Evolutionary conservation across 768 basidiomycete species (phyloP).

Genomic region (Pluteus cervinus): DNA sequence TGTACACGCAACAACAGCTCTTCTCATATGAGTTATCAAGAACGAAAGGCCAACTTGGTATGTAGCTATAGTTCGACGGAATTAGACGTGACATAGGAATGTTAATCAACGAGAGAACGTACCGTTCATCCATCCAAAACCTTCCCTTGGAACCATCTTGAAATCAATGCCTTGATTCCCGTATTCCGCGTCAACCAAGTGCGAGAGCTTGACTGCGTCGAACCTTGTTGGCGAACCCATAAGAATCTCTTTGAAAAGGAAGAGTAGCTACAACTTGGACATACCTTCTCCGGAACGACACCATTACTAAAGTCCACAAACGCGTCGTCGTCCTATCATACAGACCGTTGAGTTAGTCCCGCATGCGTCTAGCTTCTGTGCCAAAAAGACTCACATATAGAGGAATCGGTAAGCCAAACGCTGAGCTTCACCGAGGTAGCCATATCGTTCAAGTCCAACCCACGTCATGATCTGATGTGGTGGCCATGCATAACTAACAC

Average conservation of each 20-base stretch:
- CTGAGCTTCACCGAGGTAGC: conserved; percentile 88
- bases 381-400: conserved; percentile 76
- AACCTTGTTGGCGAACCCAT: conserved; percentile 47
- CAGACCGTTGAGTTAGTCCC: background rate
- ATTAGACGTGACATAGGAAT: conserved; percentile 1
- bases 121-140: conserved; percentile 99
- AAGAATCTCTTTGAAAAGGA: conserved; percentile 4
- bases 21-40: conserved; percentile 88
- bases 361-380: too few species aligned
- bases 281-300: conserved; percentile 91
- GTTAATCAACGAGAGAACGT: conserved; percentile 23
- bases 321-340: conserved; percentile 78
- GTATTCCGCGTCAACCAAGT: conserved; percentile 95
- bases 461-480: conserved; percentile 98
- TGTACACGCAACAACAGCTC: conserved; percentile 91
- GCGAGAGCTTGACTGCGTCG: conserved; percentile 91
- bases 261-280: too few species aligned
- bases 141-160: conserved; percentile 93
- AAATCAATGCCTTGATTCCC: conserved; percentile 96
- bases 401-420: conserved; percentile 91
- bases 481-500: conserved; percentile 72
- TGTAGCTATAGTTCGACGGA: conserved; percentile 48
- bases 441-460: conserved; percentile 95
- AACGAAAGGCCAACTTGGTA: conserved; percentile 94
- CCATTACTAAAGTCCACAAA: conserved; percentile 98